Evolutionary conservation across 2,329 filamentous ascomycete species (phyloP), one percentile per base, ranked within the genome.

Genomic region (Botryotinia calthae): DNA sequence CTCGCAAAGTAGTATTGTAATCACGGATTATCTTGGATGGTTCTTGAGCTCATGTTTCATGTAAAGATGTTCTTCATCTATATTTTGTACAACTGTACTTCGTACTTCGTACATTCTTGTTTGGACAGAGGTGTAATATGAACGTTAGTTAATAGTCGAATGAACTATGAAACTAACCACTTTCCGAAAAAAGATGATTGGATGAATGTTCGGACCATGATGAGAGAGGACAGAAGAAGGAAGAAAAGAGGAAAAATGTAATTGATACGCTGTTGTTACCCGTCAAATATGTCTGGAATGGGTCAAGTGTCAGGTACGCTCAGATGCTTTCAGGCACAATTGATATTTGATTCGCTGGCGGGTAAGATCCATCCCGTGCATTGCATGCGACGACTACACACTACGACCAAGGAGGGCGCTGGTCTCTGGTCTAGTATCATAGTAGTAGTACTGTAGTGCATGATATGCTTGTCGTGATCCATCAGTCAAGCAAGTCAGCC

Each of bases 261-360:
- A 54, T n/a, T 54, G 48, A 54, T 54, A 54, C 18, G 51, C 51
- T 54, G 51, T 16, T 14, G 16, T 56, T 51, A 51, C 37, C 31
- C 63, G 22, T 37, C 37, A 31, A 37, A 44, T 6, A 20, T 34
- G n/a, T 67, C 64, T 54, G 4, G 2, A 67, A 40, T 20, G 40
- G 64, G 64, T 54, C 28, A 54, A 67, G 64, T 54, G 64, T 54
- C 64, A 67, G 46, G 64, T 40, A 67, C 63, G 8, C 16, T 25
- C 20, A 34, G 20, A 25, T n/a, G 37, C 18, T 37, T 12, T 54
- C 64, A 54, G 64, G 64, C 54, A 67, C 64, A 40, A 54, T 31
- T 22, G 34, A 42, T 4, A 16, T 67, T 42, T 67, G 34, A 67
- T 67, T 67, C 34, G 64, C 10, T 67, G 34, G 64, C 64, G 34